Evolutionary conservation across 139 green algal species (phyloP), one percentile per base, ranked within the genome.

Genomic region (Chlamydomonas eustigma): DNA sequence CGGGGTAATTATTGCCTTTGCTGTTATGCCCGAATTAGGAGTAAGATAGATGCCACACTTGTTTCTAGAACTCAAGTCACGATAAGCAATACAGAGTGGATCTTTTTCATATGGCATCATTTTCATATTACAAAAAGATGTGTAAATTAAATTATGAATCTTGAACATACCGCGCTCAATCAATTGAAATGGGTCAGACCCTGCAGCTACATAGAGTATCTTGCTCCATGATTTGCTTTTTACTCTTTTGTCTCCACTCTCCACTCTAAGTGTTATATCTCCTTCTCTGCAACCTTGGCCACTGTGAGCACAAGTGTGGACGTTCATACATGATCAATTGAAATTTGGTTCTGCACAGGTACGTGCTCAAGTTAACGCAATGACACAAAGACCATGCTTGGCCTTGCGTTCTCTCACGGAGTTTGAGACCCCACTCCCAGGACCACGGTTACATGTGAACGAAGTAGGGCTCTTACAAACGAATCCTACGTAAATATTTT

Each of bases 161-260:
- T 35, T 39, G 33, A 74, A 50, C 74, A 4, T 30, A 76, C 69
- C 71, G 39, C 71, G 31, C 18, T 78, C 77, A 0, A 86, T 34
- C 8, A 86, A 77, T 70, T 76, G 44, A 37, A 78, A 86, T 6
- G 81, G 81, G 37, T 86, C 81, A 36, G 64, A 75, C 0, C 74
- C 75, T 1, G 74, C 81, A 5, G 66, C 71, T 2, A 83, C 33
- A 51, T 83, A 81, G n/a, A 83, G 37, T 1, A 74, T n/a, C 30
- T 52, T 63, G 24, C 22, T 28, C 81, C 81, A 86, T 31, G 24
- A 63, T 38, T 25, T 4, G 31, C 32, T 37, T 34, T 34, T 81
- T 64, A 90, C 86, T 51, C 35, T 76, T 18, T 87, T 78, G 70
- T 88, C 82, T 22, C 92, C 92, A 39, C 84, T 92, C 78, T 97